Evolutionary conservation across 805 yeast species (phyloP).

Genomic region (Diddensiella transvaalensis): DNA sequence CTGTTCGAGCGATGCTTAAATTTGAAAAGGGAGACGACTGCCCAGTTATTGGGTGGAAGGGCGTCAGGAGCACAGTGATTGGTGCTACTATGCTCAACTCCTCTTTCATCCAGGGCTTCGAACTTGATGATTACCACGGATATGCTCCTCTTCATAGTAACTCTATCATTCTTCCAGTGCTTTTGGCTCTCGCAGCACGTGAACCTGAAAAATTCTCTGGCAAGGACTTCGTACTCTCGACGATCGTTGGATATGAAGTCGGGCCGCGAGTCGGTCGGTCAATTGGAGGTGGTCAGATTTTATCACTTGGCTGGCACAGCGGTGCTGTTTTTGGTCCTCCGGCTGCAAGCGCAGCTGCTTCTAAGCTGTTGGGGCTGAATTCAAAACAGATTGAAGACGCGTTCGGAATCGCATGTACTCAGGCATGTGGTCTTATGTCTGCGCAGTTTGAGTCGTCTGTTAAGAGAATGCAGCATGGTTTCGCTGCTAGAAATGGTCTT

Average conservation of each 20-base stretch:
- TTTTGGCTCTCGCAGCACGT: not conserved
- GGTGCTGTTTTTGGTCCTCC: constrained; percentile 16
- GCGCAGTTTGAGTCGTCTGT: constrained; percentile 17
- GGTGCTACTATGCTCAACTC: constrained; percentile 11
- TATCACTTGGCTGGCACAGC: constrained; percentile 15
- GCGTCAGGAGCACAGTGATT: constrained; percentile 1
- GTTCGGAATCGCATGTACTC: constrained; percentile 18
- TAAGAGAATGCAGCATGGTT: constrained; percentile 18
- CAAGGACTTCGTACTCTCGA: constrained; percentile 8
- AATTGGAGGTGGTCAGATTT: constrained; percentile 9
- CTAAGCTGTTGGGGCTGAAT: constrained; percentile 7
- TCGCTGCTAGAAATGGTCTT: constrained; percentile 15
- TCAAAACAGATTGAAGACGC: constrained; percentile 12
- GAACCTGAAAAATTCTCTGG: constrained; percentile 5
- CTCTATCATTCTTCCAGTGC: constrained; percentile 12
- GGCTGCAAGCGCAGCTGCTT: constrained; percentile 9
- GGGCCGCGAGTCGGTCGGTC: constrained; percentile 15
- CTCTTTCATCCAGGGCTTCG: constrained; percentile 10
- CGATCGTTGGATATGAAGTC: constrained; percentile 11
- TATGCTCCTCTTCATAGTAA: constrained; percentile 15
- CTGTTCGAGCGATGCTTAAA: constrained; percentile 9
- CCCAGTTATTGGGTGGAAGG: constrained; percentile 13
- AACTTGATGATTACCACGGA: constrained; percentile 16
- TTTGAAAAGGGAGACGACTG: constrained; percentile 9
- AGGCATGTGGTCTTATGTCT: constrained; percentile 16